Conservation (phyloP, 1,139 yeast species). For the Suhomyces choctaworum region DNA sequence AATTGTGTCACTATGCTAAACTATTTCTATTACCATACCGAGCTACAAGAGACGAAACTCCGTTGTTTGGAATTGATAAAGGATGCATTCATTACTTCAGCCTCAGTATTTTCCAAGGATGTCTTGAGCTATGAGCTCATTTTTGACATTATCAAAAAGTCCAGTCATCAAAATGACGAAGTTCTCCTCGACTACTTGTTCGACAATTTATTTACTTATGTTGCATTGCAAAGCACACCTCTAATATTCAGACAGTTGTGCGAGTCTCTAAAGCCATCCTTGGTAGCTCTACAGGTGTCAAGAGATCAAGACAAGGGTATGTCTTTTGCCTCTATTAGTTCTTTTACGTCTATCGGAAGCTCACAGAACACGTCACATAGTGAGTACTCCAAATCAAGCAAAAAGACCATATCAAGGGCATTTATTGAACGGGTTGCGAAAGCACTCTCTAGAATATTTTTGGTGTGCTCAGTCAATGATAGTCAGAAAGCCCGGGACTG, state of each 20-base stretch:
- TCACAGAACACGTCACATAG: slow-evolving; percentile 17
- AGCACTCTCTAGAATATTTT: slow-evolving; percentile 36
- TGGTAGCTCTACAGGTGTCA: not conserved
- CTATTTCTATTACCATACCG: slow-evolving; percentile 39
- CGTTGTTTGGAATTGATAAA: slow-evolving; percentile 45
- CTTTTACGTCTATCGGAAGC: slow-evolving; percentile 6
- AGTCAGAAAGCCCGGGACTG: slow-evolving; percentile 31
- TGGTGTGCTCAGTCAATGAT: slow-evolving; percentile 25
- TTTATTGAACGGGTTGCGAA: slow-evolving; percentile 30
- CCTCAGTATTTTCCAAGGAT: slow-evolving; percentile 25
- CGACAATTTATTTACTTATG: slow-evolving; percentile 31
- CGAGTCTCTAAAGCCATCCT: slow-evolving; percentile 14
- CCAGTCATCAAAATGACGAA: slow-evolving; percentile 30
- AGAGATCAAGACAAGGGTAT: not conserved
- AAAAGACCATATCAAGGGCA: slow-evolving; percentile 5
- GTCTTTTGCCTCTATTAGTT: slow-evolving; percentile 2
- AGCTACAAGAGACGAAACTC: slow-evolving; percentile 34
- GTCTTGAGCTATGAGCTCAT: slow-evolving; percentile 30
- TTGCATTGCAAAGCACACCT: slow-evolving; percentile 26
- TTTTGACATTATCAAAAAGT: slow-evolving; percentile 30
- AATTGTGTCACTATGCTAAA: slow-evolving; percentile 48
- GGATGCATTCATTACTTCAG: slow-evolving; percentile 43
- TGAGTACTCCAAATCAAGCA: not conserved
- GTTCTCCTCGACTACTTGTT: slow-evolving; percentile 36
- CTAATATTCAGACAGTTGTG: slow-evolving; percentile 26